phyloP scores from a whole-genome alignment of 805 yeast species.

The Saccharomycopsis capsularis region DNA sequence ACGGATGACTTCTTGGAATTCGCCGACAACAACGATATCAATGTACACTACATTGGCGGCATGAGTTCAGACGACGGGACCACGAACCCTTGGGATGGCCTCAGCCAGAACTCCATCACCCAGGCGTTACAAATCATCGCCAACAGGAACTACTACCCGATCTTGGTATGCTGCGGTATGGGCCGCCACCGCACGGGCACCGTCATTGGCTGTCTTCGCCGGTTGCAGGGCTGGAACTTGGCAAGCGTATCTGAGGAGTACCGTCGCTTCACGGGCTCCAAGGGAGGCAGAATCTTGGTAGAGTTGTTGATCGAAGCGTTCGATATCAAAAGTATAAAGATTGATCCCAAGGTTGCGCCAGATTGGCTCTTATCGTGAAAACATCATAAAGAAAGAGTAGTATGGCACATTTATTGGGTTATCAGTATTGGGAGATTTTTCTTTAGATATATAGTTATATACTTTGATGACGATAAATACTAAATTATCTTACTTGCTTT shows the following conservation, averaged over 20 bases:
- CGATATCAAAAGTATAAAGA: constrained; percentile 40
- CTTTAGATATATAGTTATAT: no score
- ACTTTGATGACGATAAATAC: no score
- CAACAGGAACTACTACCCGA: constrained; percentile 68
- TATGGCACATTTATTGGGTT: no score
- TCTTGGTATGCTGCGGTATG: constrained; percentile 95
- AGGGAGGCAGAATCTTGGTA: constrained; percentile 88
- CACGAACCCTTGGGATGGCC: constrained; percentile 92
- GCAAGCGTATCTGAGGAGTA: constrained; percentile 92
- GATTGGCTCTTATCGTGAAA: constrained; percentile 33
- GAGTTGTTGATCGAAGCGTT: constrained; percentile 80
- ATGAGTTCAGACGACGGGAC: constrained; percentile 65
- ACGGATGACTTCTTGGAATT: constrained; percentile 79
- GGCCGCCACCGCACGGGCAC: constrained; percentile 97
- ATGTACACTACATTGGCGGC: constrained; percentile 69
- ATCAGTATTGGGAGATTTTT: no score
- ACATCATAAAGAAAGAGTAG: no score
- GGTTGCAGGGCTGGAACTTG: constrained; percentile 95
- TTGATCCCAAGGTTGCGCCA: constrained; percentile 38
- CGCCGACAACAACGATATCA: constrained; percentile 64
- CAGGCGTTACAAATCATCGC: constrained; percentile 73
- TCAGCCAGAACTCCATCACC: constrained; percentile 73
- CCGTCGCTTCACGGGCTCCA: constrained; percentile 84
- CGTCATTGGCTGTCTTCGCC: constrained; percentile 85
- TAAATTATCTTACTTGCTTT: no score